These are phyloP conservation scores for Fusarium protoensiforme DNA, from an alignment of 2,329 filamentous ascomycete genomes.

Conservation along the genomic window DNA sequence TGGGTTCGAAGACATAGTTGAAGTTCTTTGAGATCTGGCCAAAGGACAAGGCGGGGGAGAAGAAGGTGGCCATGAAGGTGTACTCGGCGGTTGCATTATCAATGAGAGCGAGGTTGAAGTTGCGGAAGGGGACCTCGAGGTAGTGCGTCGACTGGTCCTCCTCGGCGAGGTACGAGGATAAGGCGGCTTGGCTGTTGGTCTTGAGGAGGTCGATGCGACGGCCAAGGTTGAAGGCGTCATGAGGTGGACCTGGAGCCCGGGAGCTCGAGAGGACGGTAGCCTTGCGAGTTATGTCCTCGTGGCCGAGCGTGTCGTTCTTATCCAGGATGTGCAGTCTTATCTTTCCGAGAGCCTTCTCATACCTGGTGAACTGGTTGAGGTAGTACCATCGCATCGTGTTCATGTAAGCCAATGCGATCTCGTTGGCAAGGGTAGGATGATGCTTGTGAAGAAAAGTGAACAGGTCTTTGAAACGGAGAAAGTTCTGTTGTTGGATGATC, in stretches of 20 bases:
- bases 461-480: constrained; percentile 88
- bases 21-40: constrained; percentile 85
- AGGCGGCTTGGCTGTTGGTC: constrained; percentile 76
- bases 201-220: constrained; percentile 86
- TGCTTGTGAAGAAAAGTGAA: constrained; percentile 87
- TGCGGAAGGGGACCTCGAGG: constrained; percentile 89
- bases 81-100: constrained; percentile 97
- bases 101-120: constrained; percentile 92
- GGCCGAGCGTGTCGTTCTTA: constrained; percentile 83
- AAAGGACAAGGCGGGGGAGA: constrained; percentile 80
- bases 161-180: constrained; percentile 90
- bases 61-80: constrained; percentile 91
- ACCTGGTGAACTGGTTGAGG: constrained; percentile 87
- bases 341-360: constrained; percentile 84
- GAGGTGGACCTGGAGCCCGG: constrained; percentile 64
- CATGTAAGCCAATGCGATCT: constrained; percentile 93
- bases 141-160: constrained; percentile 89
- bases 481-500: constrained; percentile 93
- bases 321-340: constrained; percentile 86
- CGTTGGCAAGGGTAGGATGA: constrained; percentile 84
- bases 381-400: constrained; percentile 99
- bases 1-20: constrained; percentile 87
- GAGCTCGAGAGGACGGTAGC: constrained; percentile 65
- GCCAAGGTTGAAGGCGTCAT: constrained; percentile 91
- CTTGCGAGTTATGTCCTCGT: constrained; percentile 78